Base-by-base conservation (phyloP, 192 early-diverging fungal species). In the Neocallimastix lanati region DNA sequence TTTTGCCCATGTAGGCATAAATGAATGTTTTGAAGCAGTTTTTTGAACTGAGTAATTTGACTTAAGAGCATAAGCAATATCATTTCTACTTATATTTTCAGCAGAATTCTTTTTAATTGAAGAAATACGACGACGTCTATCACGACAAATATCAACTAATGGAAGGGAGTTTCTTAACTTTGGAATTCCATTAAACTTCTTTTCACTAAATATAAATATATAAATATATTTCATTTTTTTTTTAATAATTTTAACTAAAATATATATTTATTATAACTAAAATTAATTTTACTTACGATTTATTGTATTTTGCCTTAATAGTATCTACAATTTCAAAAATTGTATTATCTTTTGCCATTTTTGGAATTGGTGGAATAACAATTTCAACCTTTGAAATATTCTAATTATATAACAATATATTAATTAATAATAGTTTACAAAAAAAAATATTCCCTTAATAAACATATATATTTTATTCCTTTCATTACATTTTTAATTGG, bases 121-220 rank as follows among this genome's bases (percentile, higher is more conserved):
- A 4, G 85, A 77, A 30, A 86, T 82, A 29, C 84, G 85, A 21
- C 85, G 82, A 27, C 85, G 82, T 28, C 85, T 82, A 78, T 86
- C 82, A 29, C 84, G 82, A 78, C 78, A 83, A 28, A 86, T 18
- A 50, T 86, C 85, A 29, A 86, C 80, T 16, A 85, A 28, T 13
- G 84, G 83, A 76, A 58, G 76, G n/a, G 50, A 67, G n/a, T 67
- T 67, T 67, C 50, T 67, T 0, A 67, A 0, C 25, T 67, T 67
- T n/a, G 50, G 9, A 67, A 21, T 25, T 67, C n/a, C 50, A 25
- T 67, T 67, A n/a, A n/a, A n/a, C 9, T n/a, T 67, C 40, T 50
- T 50, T 50, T 21, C 18, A 50, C 40, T 50, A 50, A 50, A 13
- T 6, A 33, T 33, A 6, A 33, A 33, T 33, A 33, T 33, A 33